A percentile compares a stretch with the other conserved stretches of the same genome.
Evolutionary conservation across 306 rosid species (phyloP).

Genomic region (Quercus suber): DNA sequence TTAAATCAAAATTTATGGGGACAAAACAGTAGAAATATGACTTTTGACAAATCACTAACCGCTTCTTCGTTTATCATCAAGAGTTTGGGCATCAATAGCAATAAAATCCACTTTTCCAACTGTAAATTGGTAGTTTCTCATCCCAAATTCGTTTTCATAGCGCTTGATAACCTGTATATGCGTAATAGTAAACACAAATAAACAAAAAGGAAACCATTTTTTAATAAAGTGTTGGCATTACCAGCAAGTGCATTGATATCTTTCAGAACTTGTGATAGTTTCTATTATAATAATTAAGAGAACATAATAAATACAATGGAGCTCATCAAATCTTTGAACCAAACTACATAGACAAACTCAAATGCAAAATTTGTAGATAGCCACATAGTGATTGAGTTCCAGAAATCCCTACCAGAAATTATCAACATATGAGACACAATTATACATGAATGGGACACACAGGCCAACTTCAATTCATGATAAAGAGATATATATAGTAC

Average conservation of each 20-base stretch:
- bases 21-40: slow-evolving; percentile 4
- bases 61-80: slow-evolving; percentile 55
- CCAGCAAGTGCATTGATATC: neutral
- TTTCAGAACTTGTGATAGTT: neutral
- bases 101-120: slow-evolving; percentile 74
- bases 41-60: slow-evolving; percentile 3
- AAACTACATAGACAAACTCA: neutral
- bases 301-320: neutral
- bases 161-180: slow-evolving; percentile 51
- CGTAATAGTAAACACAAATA: slow-evolving; percentile 7
- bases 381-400: neutral
- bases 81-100: slow-evolving; percentile 69
- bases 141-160: slow-evolving; percentile 65
- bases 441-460: neutral
- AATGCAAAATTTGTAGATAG: neutral
- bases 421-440: neutral
- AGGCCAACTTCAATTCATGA: neutral
- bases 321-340: neutral
- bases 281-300: neutral
- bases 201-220: slow-evolving; percentile 8
- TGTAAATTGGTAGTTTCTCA: slow-evolving; percentile 48
- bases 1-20: neutral
- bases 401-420: slow-evolving; percentile 4
- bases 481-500: neutral
- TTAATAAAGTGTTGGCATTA: neutral